Conservation (phyloP, 2,329 filamentous ascomycete species). For the Cladosporium sp. region DNA sequence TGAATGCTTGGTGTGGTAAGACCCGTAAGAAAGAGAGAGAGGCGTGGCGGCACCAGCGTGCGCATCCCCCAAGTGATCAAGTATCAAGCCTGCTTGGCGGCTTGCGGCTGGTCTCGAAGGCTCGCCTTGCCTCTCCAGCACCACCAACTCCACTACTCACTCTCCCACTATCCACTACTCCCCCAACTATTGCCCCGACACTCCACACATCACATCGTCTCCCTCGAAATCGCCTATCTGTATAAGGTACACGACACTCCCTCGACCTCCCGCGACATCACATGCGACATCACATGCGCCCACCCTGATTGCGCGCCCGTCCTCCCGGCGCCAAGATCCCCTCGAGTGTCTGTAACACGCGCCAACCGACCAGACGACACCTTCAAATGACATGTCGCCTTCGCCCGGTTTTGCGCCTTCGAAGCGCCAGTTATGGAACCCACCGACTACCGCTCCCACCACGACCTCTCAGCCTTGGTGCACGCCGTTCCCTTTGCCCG, state of each 20-base stretch:
- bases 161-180: too few species aligned
- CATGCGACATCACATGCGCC: slow-evolving; percentile 11
- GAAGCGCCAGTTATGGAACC: slow-evolving; percentile 32
- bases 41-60: too few species aligned
- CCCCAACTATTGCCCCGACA: background rate
- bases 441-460: slow-evolving; percentile 19
- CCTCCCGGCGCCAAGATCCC: slow-evolving; percentile 5
- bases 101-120: too few species aligned
- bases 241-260: background rate
- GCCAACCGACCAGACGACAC: background rate
- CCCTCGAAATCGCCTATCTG: background rate
- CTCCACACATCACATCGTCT: background rate
- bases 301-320: slow-evolving; percentile 9
- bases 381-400: slow-evolving; percentile 13
- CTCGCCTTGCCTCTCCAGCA: too few species aligned
- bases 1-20: too few species aligned
- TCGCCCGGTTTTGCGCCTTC: slow-evolving; percentile 12
- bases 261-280: background rate
- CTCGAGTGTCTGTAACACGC: slow-evolving; percentile 2
- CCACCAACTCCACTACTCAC: too few species aligned
- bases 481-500: slow-evolving; percentile 59
- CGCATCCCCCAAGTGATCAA: too few species aligned
- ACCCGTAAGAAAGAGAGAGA: too few species aligned
- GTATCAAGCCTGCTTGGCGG: too few species aligned
- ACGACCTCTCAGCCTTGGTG: slow-evolving; percentile 41